Evolutionary conservation across 352 stramenopile species (phyloP).

Genomic region (Globisporangium spinosum): DNA sequence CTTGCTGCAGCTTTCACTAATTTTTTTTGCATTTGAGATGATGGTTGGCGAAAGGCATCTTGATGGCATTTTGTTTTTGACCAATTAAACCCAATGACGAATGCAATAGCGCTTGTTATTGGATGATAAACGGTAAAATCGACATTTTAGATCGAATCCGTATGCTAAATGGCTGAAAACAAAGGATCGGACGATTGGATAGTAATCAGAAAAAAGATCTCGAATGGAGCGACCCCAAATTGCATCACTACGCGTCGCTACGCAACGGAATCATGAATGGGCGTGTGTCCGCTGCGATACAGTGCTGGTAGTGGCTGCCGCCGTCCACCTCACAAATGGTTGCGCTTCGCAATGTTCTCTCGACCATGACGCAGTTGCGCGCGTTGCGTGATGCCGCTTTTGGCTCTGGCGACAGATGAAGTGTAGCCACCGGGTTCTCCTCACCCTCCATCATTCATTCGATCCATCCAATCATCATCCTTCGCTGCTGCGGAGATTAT

Average conservation of each 20-base stretch:
- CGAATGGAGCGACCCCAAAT: not conserved
- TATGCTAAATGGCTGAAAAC: not conserved
- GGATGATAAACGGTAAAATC: not conserved
- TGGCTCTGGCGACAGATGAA: not conserved
- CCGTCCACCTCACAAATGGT: not conserved
- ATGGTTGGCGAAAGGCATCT: not conserved
- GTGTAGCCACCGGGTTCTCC: not conserved
- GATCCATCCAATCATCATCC: not conserved
- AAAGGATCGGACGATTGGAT: not conserved
- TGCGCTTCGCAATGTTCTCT: not conserved
- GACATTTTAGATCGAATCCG: not conserved
- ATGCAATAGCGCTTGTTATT: not conserved
- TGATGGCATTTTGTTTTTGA: not conserved
- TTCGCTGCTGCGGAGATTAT: not conserved
- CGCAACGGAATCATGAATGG: not conserved
- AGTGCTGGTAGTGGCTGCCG: not conserved
- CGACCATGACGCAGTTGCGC: not conserved
- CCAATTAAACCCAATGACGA: not conserved
- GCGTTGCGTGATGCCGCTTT: not conserved
- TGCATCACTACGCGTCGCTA: not conserved
- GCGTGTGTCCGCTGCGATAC: not conserved
- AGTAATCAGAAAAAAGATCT: constrained; percentile 7
- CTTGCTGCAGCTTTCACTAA: not conserved
- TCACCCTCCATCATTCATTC: not conserved
- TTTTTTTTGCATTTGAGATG: constrained; percentile 1